Conservation (phyloP, 176 grass and related monocot genomes). For the Lolium rigidum region DNA sequence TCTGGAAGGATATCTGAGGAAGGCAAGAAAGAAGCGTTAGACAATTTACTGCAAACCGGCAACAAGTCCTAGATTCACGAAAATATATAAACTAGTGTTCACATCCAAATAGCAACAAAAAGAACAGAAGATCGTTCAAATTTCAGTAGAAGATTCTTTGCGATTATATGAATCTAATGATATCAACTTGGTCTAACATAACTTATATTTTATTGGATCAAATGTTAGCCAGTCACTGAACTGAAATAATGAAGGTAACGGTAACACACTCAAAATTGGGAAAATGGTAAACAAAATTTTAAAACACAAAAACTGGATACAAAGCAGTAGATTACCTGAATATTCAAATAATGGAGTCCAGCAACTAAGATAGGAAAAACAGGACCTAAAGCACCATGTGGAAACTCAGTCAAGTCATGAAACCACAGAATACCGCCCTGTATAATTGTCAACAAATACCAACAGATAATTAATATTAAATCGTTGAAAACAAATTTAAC, state of each 20-base stretch:
- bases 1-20: slow-evolving; percentile 73
- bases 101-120: slow-evolving; percentile 18
- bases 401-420: slow-evolving; percentile 70
- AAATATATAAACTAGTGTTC: slow-evolving; percentile 20
- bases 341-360: slow-evolving; percentile 84
- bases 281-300: slow-evolving; percentile 14
- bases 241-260: background rate
- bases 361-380: slow-evolving; percentile 83
- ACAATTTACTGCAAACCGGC: slow-evolving; percentile 30
- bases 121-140: slow-evolving; percentile 16
- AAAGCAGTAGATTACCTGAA: slow-evolving; percentile 69
- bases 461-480: slow-evolving; percentile 31
- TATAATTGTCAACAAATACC: slow-evolving; percentile 23
- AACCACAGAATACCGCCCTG: slow-evolving; percentile 94
- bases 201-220: background rate
- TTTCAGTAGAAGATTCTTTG: slow-evolving; percentile 13
- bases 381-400: slow-evolving; percentile 72
- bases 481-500: slow-evolving; percentile 15
- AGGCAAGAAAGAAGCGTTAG: slow-evolving; percentile 34
- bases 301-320: slow-evolving; percentile 23
- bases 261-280: background rate
- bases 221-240: slow-evolving; percentile 5
- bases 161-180: slow-evolving; percentile 2
- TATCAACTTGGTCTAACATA: background rate
- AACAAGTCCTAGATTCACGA: slow-evolving; percentile 36